Percentiles rank a stretch among this genome's conserved stretches.
These are phyloP conservation scores for Neocucurbitaria cava DNA, from an alignment of 2,329 filamentous ascomycete species.

Conservation along the genomic window DNA sequence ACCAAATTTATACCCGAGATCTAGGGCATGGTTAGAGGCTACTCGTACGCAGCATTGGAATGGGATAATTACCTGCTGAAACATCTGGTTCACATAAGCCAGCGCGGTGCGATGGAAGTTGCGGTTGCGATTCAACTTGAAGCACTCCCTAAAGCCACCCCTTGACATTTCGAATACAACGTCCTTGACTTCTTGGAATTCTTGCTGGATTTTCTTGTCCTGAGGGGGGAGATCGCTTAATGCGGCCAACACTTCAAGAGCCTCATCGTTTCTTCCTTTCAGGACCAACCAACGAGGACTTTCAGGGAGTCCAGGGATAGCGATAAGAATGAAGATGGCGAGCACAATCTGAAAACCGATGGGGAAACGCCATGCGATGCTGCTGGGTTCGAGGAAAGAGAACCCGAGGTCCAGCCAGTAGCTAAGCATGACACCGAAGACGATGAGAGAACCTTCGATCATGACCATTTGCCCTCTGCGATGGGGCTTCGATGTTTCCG, in stretches of 20 bases:
- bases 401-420: conserved; percentile 55
- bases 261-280: conserved; percentile 57
- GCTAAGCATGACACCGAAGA: conserved; percentile 53
- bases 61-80: conserved; percentile 50
- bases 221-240: conserved; percentile 49
- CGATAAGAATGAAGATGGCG: conserved; percentile 62
- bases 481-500: conserved; percentile 56
- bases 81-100: conserved; percentile 55
- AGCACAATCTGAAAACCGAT: conserved; percentile 65
- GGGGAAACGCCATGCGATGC: conserved; percentile 56
- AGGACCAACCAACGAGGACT: conserved; percentile 60
- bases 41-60: background rate
- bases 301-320: conserved; percentile 52
- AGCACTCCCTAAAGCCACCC: conserved; percentile 63
- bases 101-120: conserved; percentile 54
- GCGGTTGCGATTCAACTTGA: conserved; percentile 60
- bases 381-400: conserved; percentile 56
- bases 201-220: conserved; percentile 46
- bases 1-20: conserved; percentile 48
- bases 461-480: conserved; percentile 56
- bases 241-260: conserved; percentile 44
- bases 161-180: conserved; percentile 50
- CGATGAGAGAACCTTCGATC: conserved; percentile 56
- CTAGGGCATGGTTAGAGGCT: conserved; percentile 30
- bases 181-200: conserved; percentile 47